phyloP scores from a whole-genome alignment of 2,329 filamentous ascomycete species.

The Phialemonium atrogriseum region DNA sequence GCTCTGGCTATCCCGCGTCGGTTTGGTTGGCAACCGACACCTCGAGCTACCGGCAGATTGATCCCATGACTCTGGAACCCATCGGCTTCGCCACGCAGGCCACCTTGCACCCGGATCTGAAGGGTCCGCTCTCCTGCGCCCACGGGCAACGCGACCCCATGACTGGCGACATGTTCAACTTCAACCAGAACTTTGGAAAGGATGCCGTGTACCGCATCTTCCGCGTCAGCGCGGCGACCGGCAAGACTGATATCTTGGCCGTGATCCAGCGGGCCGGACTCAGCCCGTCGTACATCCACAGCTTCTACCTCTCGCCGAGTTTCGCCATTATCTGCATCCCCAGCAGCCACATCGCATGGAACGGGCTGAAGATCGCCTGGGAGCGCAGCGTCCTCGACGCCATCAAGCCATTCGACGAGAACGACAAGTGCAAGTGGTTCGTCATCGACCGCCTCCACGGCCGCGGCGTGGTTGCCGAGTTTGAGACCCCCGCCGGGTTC shows the following conservation, averaged over 20 bases:
- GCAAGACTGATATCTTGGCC: conserved; percentile 62
- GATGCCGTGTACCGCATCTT: conserved; percentile 61
- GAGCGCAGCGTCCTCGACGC: conserved; percentile 60
- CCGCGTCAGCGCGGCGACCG: conserved; percentile 50
- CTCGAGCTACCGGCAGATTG: conserved; percentile 48
- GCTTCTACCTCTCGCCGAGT: conserved; percentile 63
- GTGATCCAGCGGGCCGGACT: conserved; percentile 44
- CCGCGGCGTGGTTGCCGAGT: conserved; percentile 59
- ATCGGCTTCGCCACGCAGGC: conserved; percentile 53
- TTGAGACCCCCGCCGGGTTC: conserved; percentile 61
- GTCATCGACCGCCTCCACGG: conserved; percentile 59
- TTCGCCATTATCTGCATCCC: conserved; percentile 70
- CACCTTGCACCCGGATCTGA: conserved; percentile 58
- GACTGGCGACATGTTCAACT: conserved; percentile 74
- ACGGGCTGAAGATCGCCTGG: conserved; percentile 54
- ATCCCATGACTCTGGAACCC: conserved; percentile 66
- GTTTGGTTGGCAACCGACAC: conserved; percentile 52
- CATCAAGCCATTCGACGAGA: conserved; percentile 53
- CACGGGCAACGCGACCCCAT: conserved; percentile 64
- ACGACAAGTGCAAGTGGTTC: conserved; percentile 57
- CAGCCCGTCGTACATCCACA: conserved; percentile 70
- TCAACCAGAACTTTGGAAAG: conserved; percentile 60
- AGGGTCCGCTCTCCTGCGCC: conserved; percentile 58
- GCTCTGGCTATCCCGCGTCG: conserved; percentile 31
- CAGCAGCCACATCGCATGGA: conserved; percentile 48